These are phyloP conservation scores for Naumovozyma dairenensis DNA, from an alignment of 805 yeast genomes.

Conservation along the genomic window DNA sequence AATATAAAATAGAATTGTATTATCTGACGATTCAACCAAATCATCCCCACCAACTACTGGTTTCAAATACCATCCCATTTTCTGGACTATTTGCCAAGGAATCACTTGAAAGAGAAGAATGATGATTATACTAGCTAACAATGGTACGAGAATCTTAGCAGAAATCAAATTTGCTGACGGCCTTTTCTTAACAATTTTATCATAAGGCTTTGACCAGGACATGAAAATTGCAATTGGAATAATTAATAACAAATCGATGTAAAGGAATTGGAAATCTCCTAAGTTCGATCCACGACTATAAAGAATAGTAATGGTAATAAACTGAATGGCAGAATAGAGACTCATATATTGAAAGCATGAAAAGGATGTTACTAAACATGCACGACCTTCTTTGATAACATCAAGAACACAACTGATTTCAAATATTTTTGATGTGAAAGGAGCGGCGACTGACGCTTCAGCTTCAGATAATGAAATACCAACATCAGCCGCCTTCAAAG, in stretches of 20 bases:
- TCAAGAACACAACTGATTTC: constrained; percentile 89
- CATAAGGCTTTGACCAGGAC: constrained; percentile 91
- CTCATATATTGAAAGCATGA: constrained; percentile 98
- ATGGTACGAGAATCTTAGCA: constrained; percentile 74
- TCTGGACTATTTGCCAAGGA: constrained; percentile 53
- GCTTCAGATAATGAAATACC: constrained; percentile 95
- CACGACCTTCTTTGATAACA: constrained; percentile 89
- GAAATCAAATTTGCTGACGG: constrained; percentile 94
- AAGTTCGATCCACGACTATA: constrained; percentile 84
- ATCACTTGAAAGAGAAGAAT: constrained; percentile 54
- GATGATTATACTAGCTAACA: constrained; percentile 66
- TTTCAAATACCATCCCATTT: constrained; percentile 62
- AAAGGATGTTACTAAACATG: constrained; percentile 88
- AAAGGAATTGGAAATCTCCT: constrained; percentile 93
- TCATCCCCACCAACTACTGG: constrained; percentile 79
- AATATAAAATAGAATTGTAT: constrained; percentile 71
- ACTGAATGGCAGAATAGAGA: constrained; percentile 91
- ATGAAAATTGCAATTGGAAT: constrained; percentile 91
- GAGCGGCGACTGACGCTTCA: constrained; percentile 98
- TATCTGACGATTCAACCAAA: constrained; percentile 78
- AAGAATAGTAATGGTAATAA: constrained; percentile 72
- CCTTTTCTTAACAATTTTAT: constrained; percentile 50
- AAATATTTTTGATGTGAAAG: constrained; percentile 83
- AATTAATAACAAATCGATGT: constrained; percentile 84
- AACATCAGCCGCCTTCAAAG: constrained; percentile 93